phyloP scores from a whole-genome alignment of 78 protist genomes.

The Dictyostelium capitatum region DNA sequence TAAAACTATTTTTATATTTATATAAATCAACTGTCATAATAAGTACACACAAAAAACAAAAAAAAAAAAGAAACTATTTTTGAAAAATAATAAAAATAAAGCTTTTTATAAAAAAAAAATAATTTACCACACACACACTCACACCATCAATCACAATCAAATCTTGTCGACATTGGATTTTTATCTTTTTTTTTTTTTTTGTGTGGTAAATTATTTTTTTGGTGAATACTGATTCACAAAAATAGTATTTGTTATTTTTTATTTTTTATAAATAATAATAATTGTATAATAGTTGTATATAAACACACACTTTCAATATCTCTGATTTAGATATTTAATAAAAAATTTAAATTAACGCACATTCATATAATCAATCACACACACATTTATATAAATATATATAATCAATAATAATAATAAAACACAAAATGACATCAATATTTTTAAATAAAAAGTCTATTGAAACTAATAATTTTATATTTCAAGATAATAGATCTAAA shows the following conservation, averaged over 20 bases:
- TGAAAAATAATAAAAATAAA: no score
- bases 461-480: constrained; percentile 14
- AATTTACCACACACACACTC: background rate
- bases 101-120: no score
- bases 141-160: background rate
- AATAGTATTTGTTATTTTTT: background rate
- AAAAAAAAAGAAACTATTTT: no score
- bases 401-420: background rate
- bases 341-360: background rate
- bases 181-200: background rate
- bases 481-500: background rate
- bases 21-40: no score
- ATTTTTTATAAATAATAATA: background rate
- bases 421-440: constrained; percentile 7
- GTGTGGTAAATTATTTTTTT: no score
- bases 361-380: background rate
- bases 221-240: background rate
- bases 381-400: background rate
- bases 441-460: background rate
- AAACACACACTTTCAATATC: background rate
- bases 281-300: background rate
- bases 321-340: no score
- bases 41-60: no score
- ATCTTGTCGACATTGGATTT: background rate
- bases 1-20: no score